Conservation (phyloP, 495 filamentous ascomycete genomes). For the Penicillium paxilli region DNA sequence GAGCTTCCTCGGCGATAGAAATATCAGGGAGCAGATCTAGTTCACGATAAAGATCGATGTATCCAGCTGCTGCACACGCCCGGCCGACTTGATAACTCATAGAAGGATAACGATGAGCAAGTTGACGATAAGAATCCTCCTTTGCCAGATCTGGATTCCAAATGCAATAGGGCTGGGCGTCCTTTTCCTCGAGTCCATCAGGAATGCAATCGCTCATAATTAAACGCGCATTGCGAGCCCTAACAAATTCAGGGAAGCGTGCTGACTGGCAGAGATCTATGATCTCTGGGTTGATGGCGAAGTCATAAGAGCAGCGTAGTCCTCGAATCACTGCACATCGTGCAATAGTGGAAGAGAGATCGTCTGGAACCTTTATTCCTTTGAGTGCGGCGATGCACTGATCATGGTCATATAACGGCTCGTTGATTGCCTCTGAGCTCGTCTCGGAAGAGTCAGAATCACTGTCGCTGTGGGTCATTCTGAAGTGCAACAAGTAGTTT, state of each 20-base stretch:
- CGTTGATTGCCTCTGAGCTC: too few species aligned
- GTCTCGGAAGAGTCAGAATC: too few species aligned
- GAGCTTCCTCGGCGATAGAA: slow-evolving; percentile 23
- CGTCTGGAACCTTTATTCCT: too few species aligned
- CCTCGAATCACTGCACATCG: too few species aligned
- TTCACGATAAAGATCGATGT: slow-evolving; percentile 19
- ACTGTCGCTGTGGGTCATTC: neutral
- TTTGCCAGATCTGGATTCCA: slow-evolving; percentile 31
- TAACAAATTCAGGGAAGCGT: too few species aligned
- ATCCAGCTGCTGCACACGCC: slow-evolving; percentile 24
- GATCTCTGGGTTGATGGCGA: too few species aligned
- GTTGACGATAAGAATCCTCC: slow-evolving; percentile 25
- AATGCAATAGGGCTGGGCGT: slow-evolving; percentile 15
- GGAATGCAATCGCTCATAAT: slow-evolving; percentile 7
- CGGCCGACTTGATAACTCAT: slow-evolving; percentile 20
- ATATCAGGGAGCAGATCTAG: slow-evolving; percentile 22
- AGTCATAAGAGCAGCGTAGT: too few species aligned
- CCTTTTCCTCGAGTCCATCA: neutral
- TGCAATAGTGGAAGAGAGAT: too few species aligned
- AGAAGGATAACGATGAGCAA: slow-evolving; percentile 11
- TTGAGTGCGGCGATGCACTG: too few species aligned
- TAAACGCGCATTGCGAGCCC: slow-evolving; percentile 1
- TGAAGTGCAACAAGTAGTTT: too few species aligned
- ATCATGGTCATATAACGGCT: too few species aligned
- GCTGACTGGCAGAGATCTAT: too few species aligned